A percentile compares a stretch with the other conserved stretches of the same genome.
These are phyloP conservation scores for Hymenoscyphus occultus DNA, from an alignment of 2,329 filamentous ascomycete species.

Conservation along the genomic window DNA sequence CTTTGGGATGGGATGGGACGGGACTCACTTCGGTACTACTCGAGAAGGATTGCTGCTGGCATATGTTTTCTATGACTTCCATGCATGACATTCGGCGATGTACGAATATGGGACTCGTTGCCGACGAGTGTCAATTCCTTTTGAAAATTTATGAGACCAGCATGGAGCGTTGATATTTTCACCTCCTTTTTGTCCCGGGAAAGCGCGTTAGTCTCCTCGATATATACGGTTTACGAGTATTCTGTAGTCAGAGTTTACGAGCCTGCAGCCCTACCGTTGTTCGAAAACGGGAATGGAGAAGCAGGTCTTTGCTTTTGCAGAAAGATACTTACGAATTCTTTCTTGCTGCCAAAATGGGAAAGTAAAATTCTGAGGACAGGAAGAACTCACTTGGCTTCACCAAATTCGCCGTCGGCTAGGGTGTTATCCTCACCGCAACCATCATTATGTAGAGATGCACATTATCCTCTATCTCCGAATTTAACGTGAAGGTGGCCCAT, in stretches of 20 bases:
- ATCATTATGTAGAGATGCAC: background rate
- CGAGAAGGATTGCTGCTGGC: background rate
- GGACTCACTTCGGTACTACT: background rate
- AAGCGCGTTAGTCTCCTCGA: background rate
- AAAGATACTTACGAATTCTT: background rate
- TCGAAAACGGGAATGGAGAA: background rate
- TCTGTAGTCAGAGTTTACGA: conserved; percentile 3
- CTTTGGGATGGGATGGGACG: background rate
- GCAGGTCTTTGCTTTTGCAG: background rate
- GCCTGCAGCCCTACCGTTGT: conserved; percentile 1
- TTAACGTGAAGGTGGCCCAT: background rate
- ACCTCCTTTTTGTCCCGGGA: no score
- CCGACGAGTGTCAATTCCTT: background rate
- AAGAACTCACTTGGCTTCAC: background rate
- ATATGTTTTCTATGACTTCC: background rate
- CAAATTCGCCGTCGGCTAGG: no score
- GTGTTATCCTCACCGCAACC: background rate
- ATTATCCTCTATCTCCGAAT: background rate
- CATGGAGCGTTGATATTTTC: background rate
- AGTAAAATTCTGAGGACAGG: background rate
- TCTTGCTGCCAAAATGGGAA: background rate
- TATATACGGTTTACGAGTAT: background rate
- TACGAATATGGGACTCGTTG: background rate
- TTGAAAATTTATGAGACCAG: background rate
- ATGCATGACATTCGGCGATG: background rate